A percentile compares a stretch with the other conserved stretches of the same genome.
Conservation (phyloP, 352 stramenopile genomes). For the Pythium coloratum region DNA sequence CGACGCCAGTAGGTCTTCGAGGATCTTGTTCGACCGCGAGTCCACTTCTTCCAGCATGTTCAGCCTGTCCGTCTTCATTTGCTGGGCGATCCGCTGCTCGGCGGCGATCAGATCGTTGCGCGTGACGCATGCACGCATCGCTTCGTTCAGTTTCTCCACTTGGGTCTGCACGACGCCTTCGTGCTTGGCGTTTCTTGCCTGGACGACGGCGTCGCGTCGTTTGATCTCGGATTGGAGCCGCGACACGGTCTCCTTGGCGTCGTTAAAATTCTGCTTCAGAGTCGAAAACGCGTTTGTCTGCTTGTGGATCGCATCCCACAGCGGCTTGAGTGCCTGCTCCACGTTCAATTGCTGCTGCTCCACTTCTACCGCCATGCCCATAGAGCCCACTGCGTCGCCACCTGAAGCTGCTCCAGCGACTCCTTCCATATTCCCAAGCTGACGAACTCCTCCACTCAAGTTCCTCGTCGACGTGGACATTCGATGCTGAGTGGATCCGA, state of each 20-base stretch:
- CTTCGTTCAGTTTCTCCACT: conserved; percentile 81
- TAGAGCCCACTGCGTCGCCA: conserved; percentile 23
- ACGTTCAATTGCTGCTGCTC: conserved; percentile 25
- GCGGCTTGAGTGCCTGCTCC: conserved; percentile 51
- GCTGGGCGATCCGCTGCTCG: conserved; percentile 72
- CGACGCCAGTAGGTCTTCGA: conserved; percentile 60
- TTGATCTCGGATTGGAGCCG: conserved; percentile 83
- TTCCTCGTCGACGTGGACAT: conserved; percentile 8
- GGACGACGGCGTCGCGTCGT: conserved; percentile 70
- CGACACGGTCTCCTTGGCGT: conserved; percentile 71
- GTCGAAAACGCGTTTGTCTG: conserved; percentile 74
- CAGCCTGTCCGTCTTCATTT: conserved; percentile 68
- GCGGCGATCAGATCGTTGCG: conserved; percentile 74
- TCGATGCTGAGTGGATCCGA: conserved; percentile 5
- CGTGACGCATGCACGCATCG: conserved; percentile 67
- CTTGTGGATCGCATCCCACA: conserved; percentile 78
- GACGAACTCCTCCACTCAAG: background rate
- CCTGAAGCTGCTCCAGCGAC: conserved; percentile 31
- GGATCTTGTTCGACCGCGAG: conserved; percentile 57
- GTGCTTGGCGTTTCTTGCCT: conserved; percentile 79
- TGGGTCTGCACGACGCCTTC: conserved; percentile 66
- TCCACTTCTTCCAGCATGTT: conserved; percentile 63
- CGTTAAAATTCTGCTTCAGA: conserved; percentile 59
- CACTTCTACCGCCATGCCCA: conserved; percentile 21
- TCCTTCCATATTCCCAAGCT: background rate